phyloP scores from a whole-genome alignment of 1,139 yeast species.

The Blastobotrys illinoisensis region DNA sequence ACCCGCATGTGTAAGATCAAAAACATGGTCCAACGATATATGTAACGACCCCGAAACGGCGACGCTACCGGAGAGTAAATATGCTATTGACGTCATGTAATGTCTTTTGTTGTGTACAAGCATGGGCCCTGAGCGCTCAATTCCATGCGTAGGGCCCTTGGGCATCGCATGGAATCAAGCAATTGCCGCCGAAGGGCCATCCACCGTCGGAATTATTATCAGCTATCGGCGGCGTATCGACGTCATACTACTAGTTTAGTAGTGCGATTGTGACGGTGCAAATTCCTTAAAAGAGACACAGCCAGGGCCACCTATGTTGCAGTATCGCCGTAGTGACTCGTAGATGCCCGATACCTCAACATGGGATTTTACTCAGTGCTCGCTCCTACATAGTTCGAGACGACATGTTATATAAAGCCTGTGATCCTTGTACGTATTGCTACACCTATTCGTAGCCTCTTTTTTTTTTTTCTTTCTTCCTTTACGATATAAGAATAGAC shows the following conservation, averaged over 20 bases:
- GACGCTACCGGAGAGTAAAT: neutral
- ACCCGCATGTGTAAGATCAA: neutral
- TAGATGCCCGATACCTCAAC: neutral
- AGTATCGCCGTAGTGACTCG: neutral
- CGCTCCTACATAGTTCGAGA: neutral
- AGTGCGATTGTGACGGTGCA: neutral
- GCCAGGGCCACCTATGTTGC: neutral
- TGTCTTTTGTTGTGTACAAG: neutral
- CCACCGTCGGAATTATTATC: neutral
- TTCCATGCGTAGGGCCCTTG: neutral
- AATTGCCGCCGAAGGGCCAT: neutral
- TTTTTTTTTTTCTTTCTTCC: no score
- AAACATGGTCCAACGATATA: neutral
- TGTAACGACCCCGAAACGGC: neutral
- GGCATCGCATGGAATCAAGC: neutral
- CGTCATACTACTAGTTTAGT: neutral
- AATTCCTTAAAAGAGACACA: neutral
- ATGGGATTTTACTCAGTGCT: neutral
- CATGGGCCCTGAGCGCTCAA: neutral
- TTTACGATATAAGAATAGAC: no score
- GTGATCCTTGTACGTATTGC: no score
- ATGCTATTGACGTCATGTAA: neutral
- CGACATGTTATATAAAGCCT: neutral
- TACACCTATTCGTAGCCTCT: no score
- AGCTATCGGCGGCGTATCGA: neutral